phyloP scores from a whole-genome alignment of 2,329 filamentous ascomycete species.

The Acephala macrosclerotiorum region DNA sequence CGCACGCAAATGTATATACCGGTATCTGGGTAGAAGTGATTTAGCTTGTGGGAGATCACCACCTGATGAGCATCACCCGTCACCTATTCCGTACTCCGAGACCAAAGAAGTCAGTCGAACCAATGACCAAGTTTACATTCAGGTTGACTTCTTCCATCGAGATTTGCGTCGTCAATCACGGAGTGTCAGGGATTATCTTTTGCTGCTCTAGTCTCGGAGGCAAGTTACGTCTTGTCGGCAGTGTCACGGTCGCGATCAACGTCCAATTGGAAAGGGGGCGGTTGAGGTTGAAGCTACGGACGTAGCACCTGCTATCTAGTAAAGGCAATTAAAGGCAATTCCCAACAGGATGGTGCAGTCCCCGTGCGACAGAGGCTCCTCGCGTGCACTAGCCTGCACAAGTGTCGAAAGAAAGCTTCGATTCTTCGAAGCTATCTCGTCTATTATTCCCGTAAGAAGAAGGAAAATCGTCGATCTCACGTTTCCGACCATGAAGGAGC shows the following conservation, averaged over 20 bases:
- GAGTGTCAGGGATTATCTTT: constrained; percentile 10
- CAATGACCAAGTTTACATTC: neutral
- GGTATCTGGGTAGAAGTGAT: constrained; percentile 25
- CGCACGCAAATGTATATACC: constrained; percentile 21
- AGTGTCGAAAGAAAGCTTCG: constrained; percentile 19
- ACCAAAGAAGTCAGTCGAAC: neutral
- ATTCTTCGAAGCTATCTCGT: constrained; percentile 22
- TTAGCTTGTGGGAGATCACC: constrained; percentile 3
- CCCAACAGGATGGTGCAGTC: neutral
- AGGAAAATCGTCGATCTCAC: constrained; percentile 28
- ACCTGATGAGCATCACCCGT: constrained; percentile 5
- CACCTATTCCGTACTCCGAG: constrained; percentile 1
- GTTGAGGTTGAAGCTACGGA: neutral
- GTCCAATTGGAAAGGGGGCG: neutral
- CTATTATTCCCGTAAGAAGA: constrained; percentile 34
- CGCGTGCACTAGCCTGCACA: neutral
- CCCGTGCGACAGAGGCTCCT: neutral
- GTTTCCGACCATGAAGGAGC: constrained; percentile 1
- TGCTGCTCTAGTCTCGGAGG: neutral
- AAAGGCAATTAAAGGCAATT: constrained; percentile 3
- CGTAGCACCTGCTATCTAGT: neutral
- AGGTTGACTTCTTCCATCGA: neutral
- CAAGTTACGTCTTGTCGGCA: neutral
- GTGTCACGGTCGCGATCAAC: constrained; percentile 4
- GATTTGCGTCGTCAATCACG: neutral